phyloP scores from a whole-genome alignment of 2,329 filamentous ascomycete genomes.

The Pestalotiopsis sp. region DNA sequence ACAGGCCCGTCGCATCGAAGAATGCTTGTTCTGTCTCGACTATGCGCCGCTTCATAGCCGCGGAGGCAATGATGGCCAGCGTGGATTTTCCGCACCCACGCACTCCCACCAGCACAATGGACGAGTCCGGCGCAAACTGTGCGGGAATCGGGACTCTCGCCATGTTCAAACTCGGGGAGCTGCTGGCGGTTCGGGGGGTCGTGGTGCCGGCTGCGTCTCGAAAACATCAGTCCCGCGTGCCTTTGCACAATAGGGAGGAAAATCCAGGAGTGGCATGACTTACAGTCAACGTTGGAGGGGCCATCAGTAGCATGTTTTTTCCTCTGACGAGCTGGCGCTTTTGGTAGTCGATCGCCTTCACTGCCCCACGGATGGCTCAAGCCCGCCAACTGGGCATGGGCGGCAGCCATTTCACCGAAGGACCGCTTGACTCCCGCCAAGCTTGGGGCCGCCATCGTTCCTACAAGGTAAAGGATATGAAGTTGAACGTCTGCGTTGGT shows the following conservation, averaged over 20 bases:
- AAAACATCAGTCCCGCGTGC: background rate
- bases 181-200: slow-evolving; percentile 14
- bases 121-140: slow-evolving; percentile 61
- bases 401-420: slow-evolving; percentile 34
- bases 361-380: slow-evolving; percentile 14
- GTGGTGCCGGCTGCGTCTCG: background rate
- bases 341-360: background rate
- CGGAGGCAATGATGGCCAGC: slow-evolving; percentile 73
- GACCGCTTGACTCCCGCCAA: slow-evolving; percentile 44
- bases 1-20: slow-evolving; percentile 62
- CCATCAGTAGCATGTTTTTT: background rate
- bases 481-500: background rate
- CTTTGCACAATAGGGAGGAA: background rate
- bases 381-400: slow-evolving; percentile 13
- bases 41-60: slow-evolving; percentile 67
- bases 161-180: slow-evolving; percentile 26
- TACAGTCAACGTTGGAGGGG: slow-evolving; percentile 7
- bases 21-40: slow-evolving; percentile 72
- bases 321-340: slow-evolving; percentile 8
- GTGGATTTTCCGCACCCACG: slow-evolving; percentile 77
- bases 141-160: slow-evolving; percentile 11
- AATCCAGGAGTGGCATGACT: background rate
- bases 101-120: slow-evolving; percentile 73
- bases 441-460: slow-evolving; percentile 5
- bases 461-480: background rate